phyloP scores from a whole-genome alignment of 768 basidiomycete genomes.

The Russula lepida region DNA sequence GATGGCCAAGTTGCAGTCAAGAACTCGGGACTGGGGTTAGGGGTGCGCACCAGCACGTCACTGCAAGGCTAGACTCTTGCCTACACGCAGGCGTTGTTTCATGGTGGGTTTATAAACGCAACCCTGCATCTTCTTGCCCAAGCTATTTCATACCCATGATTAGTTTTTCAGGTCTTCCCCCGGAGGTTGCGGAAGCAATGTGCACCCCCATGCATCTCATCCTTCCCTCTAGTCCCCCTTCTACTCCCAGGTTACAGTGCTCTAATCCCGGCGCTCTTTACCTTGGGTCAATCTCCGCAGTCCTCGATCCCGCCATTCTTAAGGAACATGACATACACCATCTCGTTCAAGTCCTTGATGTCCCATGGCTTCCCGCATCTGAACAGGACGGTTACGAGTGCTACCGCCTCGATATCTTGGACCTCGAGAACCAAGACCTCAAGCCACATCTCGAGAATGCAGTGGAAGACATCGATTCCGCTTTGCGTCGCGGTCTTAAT shows the following conservation, averaged over 20 bases:
- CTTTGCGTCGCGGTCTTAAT: constrained; percentile 50
- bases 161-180: constrained; percentile 65
- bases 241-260: constrained; percentile 21
- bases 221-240: constrained; percentile 31
- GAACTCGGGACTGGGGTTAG: constrained; percentile 13
- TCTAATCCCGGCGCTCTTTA: constrained; percentile 46
- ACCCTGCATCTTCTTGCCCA: background rate
- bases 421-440: constrained; percentile 52
- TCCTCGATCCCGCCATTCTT: constrained; percentile 48
- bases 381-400: constrained; percentile 35
- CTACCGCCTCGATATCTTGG: constrained; percentile 61
- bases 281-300: constrained; percentile 58
- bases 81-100: background rate
- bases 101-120: constrained; percentile 12
- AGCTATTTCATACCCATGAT: constrained; percentile 44
- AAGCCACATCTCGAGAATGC: constrained; percentile 60
- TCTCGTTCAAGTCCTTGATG: constrained; percentile 60
- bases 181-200: constrained; percentile 76
- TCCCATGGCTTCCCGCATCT: constrained; percentile 47
- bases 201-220: constrained; percentile 80
- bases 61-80: constrained; percentile 12
- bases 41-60: constrained; percentile 6
- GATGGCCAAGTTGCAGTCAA: background rate
- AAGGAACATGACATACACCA: constrained; percentile 43
- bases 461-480: constrained; percentile 56